Evolutionary conservation across 2,329 filamentous ascomycete genomes (phyloP), one percentile per base, ranked within the genome.

Genomic region (Bertia moriformis): DNA sequence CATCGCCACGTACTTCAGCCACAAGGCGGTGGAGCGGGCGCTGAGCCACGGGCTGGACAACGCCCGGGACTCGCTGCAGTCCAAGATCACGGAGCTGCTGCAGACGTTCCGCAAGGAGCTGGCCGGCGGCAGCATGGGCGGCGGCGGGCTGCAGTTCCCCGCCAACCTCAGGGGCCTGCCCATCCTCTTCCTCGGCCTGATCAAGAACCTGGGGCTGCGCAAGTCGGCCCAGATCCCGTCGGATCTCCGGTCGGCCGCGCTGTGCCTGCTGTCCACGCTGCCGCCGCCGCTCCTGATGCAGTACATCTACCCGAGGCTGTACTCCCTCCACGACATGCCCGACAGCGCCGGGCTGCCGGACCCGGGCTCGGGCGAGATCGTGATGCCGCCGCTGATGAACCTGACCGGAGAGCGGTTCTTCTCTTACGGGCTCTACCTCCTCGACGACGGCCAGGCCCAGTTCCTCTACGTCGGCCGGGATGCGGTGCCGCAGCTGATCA

Each of bases 31-130:
- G 3, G 91, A 98, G 65, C 73, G 86, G 49, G 79, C 83, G 7
- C 66, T 98, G 30, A 82, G 85, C 49, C 84, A 76, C 50, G 88
- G 89, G 27, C 67, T 98, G 39, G 91, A 98, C 49, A 80, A 86
- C 37, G 91, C 91, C 38, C 73, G 91, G 32, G 91, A 98, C 58
- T 82, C 86, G 37, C 68, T 96, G 33, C 87, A 95, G 57, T 76
- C 78, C 47, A 98, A 98, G 69, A 67, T 94, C 32, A 82, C 87
- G 18, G 91, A 98, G 63, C 73, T 98, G 37, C 67, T 98, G 43
- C 82, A 89, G 57, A 96, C 89, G 0, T 98, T 95, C 66, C 83
- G 87, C 62, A 96, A 96, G 65, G 91, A 98, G 58, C 72, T 98
- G 42, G 89, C 85, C 14, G 89, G 89, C 46, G 89, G 89, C 46